Conservation (phyloP, 345 rosid genomes). For the Murraya paniculata region DNA sequence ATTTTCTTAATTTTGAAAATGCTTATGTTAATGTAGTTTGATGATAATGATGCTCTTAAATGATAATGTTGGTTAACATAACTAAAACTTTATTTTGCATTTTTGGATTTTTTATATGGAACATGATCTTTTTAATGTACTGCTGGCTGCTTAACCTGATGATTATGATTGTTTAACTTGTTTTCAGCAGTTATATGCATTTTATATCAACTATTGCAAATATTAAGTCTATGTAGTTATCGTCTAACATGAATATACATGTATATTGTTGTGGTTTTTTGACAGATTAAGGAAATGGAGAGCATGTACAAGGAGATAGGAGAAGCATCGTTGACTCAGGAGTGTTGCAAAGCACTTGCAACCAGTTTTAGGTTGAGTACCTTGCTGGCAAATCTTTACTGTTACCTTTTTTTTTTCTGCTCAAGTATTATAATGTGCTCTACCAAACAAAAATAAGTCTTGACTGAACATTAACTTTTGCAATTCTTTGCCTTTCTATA, state of each 20-base stretch:
- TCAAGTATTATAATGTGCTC: background rate
- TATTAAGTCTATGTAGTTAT: background rate
- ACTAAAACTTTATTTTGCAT: background rate
- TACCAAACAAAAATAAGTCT: background rate
- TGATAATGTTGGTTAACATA: background rate
- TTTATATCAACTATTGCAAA: background rate
- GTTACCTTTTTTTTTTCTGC: background rate
- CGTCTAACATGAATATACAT: background rate
- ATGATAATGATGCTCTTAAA: background rate
- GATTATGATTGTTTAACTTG: background rate
- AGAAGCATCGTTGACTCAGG: constrained; percentile 43
- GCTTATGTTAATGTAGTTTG: background rate
- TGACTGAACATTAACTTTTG: background rate
- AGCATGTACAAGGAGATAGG: constrained; percentile 61
- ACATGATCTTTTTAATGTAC: background rate
- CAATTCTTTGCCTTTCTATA: constrained; percentile 8
- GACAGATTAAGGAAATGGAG: constrained; percentile 73
- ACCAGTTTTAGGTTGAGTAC: constrained; percentile 50
- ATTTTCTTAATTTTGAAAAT: background rate
- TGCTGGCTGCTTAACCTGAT: background rate
- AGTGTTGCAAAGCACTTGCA: constrained; percentile 65
- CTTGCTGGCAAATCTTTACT: background rate
- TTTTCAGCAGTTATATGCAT: background rate
- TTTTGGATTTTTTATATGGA: background rate
- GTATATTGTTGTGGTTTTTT: background rate